phyloP scores from a whole-genome alignment of 192 early-diverging fungal species.

The Polychytrium aggregatum region DNA sequence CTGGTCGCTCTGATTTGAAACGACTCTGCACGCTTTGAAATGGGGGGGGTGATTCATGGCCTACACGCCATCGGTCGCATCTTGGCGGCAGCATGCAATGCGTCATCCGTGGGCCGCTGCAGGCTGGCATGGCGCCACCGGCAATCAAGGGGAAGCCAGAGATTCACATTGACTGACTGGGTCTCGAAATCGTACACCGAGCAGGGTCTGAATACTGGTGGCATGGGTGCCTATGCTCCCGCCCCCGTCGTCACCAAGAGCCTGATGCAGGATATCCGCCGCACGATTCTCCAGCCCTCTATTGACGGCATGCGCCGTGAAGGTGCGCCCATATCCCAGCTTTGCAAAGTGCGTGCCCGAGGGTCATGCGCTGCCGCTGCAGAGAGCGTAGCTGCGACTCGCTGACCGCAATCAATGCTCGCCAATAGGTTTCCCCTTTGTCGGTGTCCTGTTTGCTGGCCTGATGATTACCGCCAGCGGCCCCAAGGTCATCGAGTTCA shows the following conservation, averaged over 20 bases:
- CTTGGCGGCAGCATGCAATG: too few relatives aligned
- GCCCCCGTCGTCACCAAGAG: slow-evolving; percentile 80
- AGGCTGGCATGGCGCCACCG: too few relatives aligned
- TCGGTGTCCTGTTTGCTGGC: slow-evolving; percentile 93
- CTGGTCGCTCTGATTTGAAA: too few relatives aligned
- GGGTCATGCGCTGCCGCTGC: too few relatives aligned
- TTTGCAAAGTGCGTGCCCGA: slow-evolving; percentile 1
- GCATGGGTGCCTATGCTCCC: slow-evolving; percentile 98
- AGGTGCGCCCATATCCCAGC: slow-evolving; percentile 21
- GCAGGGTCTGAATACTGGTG: slow-evolving; percentile 90
- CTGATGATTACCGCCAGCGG: slow-evolving; percentile 88
- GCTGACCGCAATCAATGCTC: too few relatives aligned
- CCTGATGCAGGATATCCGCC: slow-evolving; percentile 58
- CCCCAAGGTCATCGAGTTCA: slow-evolving; percentile 95
- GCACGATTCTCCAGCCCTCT: slow-evolving; percentile 77
- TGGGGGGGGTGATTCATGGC: too few relatives aligned
- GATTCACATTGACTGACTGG: too few relatives aligned
- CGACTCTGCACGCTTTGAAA: too few relatives aligned
- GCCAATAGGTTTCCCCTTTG: slow-evolving; percentile 76
- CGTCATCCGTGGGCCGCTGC: too few relatives aligned
- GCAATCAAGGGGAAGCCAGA: too few relatives aligned
- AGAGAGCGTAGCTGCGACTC: too few relatives aligned
- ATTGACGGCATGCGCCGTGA: slow-evolving; percentile 94
- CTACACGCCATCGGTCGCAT: too few relatives aligned
- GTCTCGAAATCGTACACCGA: not conserved